Conservation (phyloP, 371 early-diverging fungal species). For the Mucor sp. region DNA sequence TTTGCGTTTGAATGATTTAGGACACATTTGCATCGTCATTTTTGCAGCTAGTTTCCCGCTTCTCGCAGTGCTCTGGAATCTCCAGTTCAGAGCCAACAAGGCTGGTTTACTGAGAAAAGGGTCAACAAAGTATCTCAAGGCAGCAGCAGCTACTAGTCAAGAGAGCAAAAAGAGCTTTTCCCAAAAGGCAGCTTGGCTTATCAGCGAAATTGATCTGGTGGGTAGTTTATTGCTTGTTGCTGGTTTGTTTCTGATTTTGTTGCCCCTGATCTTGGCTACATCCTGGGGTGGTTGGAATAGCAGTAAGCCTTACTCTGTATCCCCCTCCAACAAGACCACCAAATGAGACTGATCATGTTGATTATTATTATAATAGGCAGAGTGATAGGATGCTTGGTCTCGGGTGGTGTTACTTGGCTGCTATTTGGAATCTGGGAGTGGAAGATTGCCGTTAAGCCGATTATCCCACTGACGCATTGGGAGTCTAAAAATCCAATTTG, state of each 20-base stretch:
- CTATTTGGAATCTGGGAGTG: conserved; percentile 46
- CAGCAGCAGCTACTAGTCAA: not conserved
- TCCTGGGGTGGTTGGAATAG: not conserved
- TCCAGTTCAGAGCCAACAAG: not conserved
- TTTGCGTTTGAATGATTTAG: too few relatives aligned
- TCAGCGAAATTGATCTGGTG: not conserved
- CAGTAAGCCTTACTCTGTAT: not conserved
- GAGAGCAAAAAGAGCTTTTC: not conserved
- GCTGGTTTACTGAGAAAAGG: not conserved
- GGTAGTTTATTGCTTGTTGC: not conserved
- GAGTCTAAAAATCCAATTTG: conserved; percentile 36
- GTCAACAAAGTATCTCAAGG: not conserved
- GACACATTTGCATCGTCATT: not conserved
- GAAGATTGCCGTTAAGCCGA: conserved; percentile 41
- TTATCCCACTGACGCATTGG: conserved; percentile 49
- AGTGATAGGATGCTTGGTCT: not conserved
- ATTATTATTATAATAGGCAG: not conserved
- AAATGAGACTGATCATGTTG: too few relatives aligned
- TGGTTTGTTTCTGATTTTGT: not conserved
- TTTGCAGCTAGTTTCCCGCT: not conserved
- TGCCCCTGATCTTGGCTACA: not conserved
- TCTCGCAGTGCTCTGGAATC: not conserved
- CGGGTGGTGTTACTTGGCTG: conserved; percentile 22
- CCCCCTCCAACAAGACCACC: too few relatives aligned
- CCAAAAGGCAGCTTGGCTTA: not conserved